Evolutionary conservation across 192 early-diverging fungal species (phyloP).

Genomic region (Podila clonocystis): DNA sequence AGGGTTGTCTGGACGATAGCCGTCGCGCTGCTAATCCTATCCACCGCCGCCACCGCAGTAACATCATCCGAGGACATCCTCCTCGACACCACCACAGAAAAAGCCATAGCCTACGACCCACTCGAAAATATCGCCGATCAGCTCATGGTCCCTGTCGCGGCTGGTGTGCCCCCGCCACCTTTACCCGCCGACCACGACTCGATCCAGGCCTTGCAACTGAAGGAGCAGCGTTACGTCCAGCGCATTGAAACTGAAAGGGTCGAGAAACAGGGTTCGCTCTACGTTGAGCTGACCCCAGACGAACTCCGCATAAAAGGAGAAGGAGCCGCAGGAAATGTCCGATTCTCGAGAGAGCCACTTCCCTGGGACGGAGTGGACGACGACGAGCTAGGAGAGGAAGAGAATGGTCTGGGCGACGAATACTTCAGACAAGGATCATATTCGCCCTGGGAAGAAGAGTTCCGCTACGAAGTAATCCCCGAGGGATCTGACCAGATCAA

Average conservation of each 20-base stretch:
- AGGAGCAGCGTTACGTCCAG: conserved; percentile 21
- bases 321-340: background rate
- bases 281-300: conserved; percentile 24
- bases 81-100: background rate
- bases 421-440: background rate
- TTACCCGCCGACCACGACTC: background rate
- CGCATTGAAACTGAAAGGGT: conserved; percentile 12
- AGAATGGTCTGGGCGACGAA: background rate
- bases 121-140: conserved; percentile 11
- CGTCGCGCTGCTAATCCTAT: too few species aligned
- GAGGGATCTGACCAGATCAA: background rate
- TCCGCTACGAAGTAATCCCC: conserved; percentile 8
- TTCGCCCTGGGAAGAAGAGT: conserved; percentile 21
- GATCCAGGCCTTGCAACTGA: background rate
- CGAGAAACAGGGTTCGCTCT: conserved; percentile 15
- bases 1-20: too few species aligned
- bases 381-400: background rate
- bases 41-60: too few species aligned
- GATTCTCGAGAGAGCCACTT: conserved; percentile 27
- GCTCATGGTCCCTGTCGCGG: conserved; percentile 16
- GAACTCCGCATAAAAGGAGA: background rate
- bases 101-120: conserved; percentile 10
- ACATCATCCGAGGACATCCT: too few species aligned
- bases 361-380: conserved; percentile 30
- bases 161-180: conserved; percentile 22